Percentiles rank a stretch among this genome's conserved stretches.
Conservation (phyloP, 768 basidiomycete genomes). For the Tulasnella sp. region DNA sequence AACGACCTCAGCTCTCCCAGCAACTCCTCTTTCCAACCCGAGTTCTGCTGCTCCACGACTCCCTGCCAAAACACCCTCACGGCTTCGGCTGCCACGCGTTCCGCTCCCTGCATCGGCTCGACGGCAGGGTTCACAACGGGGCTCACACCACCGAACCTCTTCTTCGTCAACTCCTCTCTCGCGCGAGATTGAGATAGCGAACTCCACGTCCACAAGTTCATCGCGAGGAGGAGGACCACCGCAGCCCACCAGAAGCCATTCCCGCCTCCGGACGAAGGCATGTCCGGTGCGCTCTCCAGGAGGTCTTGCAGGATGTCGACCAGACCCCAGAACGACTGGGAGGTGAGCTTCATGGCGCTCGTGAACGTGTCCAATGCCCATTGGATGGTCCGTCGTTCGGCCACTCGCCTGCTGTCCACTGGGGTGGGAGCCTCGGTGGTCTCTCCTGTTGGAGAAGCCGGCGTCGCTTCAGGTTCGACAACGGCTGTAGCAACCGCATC, state of each 20-base stretch:
- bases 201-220: constrained; percentile 73
- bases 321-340: constrained; percentile 68
- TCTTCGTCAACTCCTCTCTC: constrained; percentile 35
- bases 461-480: constrained; percentile 33
- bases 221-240: constrained; percentile 72
- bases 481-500: constrained; percentile 50
- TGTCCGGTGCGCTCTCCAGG: constrained; percentile 34
- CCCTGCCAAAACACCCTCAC: constrained; percentile 6
- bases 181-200: constrained; percentile 33
- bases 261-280: constrained; percentile 35
- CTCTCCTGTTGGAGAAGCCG: constrained; percentile 36
- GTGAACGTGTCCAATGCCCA: constrained; percentile 90
- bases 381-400: constrained; percentile 72
- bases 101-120: background rate
- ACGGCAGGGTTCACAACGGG: background rate
- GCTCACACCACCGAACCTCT: constrained; percentile 19
- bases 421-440: background rate
- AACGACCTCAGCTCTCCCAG: constrained; percentile 32
- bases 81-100: constrained; percentile 9
- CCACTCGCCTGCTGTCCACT: constrained; percentile 62
- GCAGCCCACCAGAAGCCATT: constrained; percentile 65
- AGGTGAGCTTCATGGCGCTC: constrained; percentile 71
- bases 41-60: constrained; percentile 26
- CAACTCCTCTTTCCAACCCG: constrained; percentile 23
- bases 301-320: constrained; percentile 73